phyloP scores from a whole-genome alignment of 768 basidiomycete species.

The Pleurotus salmoneostramineus region DNA sequence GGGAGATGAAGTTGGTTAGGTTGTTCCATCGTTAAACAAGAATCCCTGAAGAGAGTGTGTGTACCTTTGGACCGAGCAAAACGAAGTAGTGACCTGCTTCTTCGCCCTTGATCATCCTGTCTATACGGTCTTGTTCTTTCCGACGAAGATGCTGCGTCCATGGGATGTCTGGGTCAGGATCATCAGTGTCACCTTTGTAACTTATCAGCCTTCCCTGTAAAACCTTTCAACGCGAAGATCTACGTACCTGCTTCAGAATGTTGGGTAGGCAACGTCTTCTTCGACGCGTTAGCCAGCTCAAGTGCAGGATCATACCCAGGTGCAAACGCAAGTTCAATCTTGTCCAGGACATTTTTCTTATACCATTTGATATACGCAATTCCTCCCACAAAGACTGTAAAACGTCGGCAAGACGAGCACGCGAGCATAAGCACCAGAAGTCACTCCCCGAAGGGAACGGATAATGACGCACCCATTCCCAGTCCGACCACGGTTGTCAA shows the following conservation, averaged over 20 bases:
- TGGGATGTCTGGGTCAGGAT: slow-evolving; percentile 29
- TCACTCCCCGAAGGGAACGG: not conserved
- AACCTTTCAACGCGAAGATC: too few species aligned
- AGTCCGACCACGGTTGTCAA: slow-evolving; percentile 61
- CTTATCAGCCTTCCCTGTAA: too few species aligned
- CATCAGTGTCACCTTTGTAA: not conserved
- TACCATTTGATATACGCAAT: slow-evolving; percentile 75
- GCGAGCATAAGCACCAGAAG: not conserved
- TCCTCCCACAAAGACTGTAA: slow-evolving; percentile 64
- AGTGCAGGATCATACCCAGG: slow-evolving; percentile 83
- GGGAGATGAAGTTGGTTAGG: not conserved
- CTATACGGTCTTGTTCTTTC: slow-evolving; percentile 71
- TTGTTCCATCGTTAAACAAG: not conserved
- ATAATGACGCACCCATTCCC: slow-evolving; percentile 42
- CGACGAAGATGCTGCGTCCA: slow-evolving; percentile 65
- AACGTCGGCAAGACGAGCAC: slow-evolving; percentile 4
- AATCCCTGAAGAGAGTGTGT: not conserved
- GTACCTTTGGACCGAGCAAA: slow-evolving; percentile 73
- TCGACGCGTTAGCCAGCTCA: slow-evolving; percentile 55
- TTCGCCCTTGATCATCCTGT: slow-evolving; percentile 72
- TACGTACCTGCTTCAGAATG: slow-evolving; percentile 23
- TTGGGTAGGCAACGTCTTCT: slow-evolving; percentile 23
- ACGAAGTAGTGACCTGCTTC: slow-evolving; percentile 74
- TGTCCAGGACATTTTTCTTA: slow-evolving; percentile 75
- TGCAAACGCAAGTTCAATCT: slow-evolving; percentile 80